Evolutionary conservation across 345 rosid species (phyloP).

Genomic region (Physaria fendleri): DNA sequence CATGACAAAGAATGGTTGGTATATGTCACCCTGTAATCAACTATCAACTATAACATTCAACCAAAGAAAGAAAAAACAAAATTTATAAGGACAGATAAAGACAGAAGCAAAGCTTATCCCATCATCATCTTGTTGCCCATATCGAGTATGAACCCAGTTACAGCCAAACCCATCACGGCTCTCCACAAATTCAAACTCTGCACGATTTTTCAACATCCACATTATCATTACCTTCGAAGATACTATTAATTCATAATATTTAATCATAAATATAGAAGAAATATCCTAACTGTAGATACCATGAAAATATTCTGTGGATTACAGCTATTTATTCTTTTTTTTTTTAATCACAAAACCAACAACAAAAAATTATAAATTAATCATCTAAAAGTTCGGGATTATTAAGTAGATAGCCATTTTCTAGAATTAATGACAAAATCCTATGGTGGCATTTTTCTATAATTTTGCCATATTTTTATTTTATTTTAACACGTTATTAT

Average conservation of each 20-base stretch:
- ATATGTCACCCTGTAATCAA: conserved; percentile 29
- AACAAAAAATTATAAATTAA: neutral
- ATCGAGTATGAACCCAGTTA: conserved; percentile 22
- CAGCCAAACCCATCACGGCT: conserved; percentile 23
- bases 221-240: too few species aligned
- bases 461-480: too few species aligned
- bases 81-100: conserved; percentile 18
- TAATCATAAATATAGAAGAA: neutral
- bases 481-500: too few species aligned
- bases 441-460: too few species aligned
- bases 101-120: conserved; percentile 19
- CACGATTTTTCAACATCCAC: conserved; percentile 20
- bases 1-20: conserved; percentile 25
- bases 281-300: neutral
- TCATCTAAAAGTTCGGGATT: too few species aligned
- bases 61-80: neutral
- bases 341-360: neutral
- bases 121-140: conserved; percentile 7
- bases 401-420: too few species aligned
- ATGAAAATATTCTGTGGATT: neutral
- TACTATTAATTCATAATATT: too few species aligned
- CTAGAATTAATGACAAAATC: too few species aligned
- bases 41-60: neutral
- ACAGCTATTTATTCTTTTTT: neutral
- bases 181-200: conserved; percentile 38